phyloP scores from a whole-genome alignment of 2,329 filamentous ascomycete species.

The Fusarium xylarioides region DNA sequence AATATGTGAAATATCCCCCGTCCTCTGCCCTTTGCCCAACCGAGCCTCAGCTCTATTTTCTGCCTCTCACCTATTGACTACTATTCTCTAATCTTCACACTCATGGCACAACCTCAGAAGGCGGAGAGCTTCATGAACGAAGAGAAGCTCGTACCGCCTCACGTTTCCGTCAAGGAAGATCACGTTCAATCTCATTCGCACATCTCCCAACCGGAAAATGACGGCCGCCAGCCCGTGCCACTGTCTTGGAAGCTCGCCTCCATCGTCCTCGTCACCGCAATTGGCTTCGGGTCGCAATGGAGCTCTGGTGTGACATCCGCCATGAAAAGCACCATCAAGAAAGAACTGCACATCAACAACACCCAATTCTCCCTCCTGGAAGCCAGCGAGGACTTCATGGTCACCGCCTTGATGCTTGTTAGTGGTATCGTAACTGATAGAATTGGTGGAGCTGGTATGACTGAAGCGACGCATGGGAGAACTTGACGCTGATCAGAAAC shows the following conservation, averaged over 20 bases:
- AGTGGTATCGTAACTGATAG: conserved; percentile 65
- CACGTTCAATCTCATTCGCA: not conserved
- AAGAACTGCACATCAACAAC: conserved; percentile 67
- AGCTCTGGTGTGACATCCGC: conserved; percentile 65
- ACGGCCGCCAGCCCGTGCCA: not conserved
- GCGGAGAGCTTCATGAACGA: not conserved
- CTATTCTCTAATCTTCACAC: not conserved
- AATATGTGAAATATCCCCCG: not conserved
- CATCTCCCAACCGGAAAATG: not conserved
- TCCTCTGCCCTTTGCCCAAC: not conserved
- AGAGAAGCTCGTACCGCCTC: not conserved
- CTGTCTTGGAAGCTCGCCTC: conserved; percentile 44
- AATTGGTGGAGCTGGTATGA: conserved; percentile 61
- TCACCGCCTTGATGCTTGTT: conserved; percentile 61
- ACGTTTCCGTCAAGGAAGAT: not conserved
- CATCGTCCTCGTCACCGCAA: conserved; percentile 58
- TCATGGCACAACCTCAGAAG: not conserved
- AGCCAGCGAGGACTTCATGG: conserved; percentile 69
- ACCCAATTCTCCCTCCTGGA: conserved; percentile 66
- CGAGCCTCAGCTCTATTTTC: too few species aligned
- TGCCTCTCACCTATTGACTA: not conserved
- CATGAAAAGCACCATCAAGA: conserved; percentile 69
- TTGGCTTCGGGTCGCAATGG: conserved; percentile 68
- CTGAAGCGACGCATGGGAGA: fast-evolving
- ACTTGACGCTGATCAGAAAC: fast-evolving